Percentiles rank a stretch among this genome's conserved stretches.
Conservation (phyloP, 2,329 filamentous ascomycete species). For the Cyphellophora europaea region DNA sequence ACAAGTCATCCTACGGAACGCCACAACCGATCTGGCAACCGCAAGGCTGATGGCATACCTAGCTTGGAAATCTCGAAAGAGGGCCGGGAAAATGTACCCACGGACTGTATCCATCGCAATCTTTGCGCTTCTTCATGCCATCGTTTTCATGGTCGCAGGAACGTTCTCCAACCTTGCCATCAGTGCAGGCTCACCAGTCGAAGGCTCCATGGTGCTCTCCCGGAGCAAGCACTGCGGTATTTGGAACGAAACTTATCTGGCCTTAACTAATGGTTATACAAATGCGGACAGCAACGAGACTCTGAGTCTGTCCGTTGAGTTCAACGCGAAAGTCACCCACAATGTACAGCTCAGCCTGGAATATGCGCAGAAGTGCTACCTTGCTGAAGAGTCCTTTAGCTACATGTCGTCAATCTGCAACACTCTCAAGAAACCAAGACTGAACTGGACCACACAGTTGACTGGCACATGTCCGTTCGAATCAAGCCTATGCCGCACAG, state of each 20-base stretch:
- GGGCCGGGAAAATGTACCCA: slow-evolving; percentile 5
- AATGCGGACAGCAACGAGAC: slow-evolving; percentile 2
- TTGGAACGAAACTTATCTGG: slow-evolving; percentile 11
- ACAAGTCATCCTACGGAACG: slow-evolving; percentile 15
- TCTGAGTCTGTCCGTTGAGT: slow-evolving; percentile 5
- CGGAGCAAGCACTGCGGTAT: slow-evolving; percentile 11
- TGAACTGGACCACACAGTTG: background rate
- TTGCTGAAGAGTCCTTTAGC: slow-evolving; percentile 2
- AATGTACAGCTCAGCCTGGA: slow-evolving; percentile 12
- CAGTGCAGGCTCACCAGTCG: slow-evolving; percentile 5
- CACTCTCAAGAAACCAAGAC: slow-evolving; percentile 6
- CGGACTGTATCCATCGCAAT: slow-evolving; percentile 3
- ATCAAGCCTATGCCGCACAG: slow-evolving; percentile 7
- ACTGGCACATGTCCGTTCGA: slow-evolving; percentile 9
- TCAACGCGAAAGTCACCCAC: slow-evolving; percentile 5
- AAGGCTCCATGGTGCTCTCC: slow-evolving; percentile 7
- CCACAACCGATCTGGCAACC: slow-evolving; percentile 6
- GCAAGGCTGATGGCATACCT: slow-evolving; percentile 8
- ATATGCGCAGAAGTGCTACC: slow-evolving; percentile 15
- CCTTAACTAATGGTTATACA: slow-evolving; percentile 1
- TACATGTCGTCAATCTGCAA: slow-evolving; percentile 8
- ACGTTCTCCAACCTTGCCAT: slow-evolving; percentile 12
- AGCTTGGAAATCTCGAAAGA: slow-evolving; percentile 8
- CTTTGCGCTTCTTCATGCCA: slow-evolving; percentile 7
- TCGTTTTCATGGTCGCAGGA: slow-evolving; percentile 7